A percentile compares a stretch with the other conserved stretches of the same genome.
These are phyloP conservation scores for Penicillium verrucosum DNA, from an alignment of 2,329 filamentous ascomycete species.

Conservation along the genomic window DNA sequence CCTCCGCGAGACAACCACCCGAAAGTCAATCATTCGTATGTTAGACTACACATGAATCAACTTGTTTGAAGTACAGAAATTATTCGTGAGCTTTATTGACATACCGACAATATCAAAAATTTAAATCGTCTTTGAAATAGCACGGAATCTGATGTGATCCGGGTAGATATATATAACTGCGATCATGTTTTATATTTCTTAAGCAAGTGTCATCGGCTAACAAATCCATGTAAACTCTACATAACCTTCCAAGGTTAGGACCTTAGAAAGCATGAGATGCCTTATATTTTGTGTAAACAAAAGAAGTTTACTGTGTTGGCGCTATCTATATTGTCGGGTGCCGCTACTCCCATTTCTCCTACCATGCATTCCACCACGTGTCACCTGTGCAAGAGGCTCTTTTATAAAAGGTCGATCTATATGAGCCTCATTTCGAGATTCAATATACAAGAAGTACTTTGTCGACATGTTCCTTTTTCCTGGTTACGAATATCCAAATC, in stretches of 20 bases:
- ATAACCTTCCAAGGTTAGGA: neutral
- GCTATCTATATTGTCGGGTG: neutral
- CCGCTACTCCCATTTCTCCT: neutral
- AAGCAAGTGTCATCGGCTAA: too few relatives aligned
- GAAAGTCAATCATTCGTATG: neutral
- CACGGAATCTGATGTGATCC: neutral
- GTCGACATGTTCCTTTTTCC: too few relatives aligned
- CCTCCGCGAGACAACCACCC: neutral
- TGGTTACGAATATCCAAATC: neutral
- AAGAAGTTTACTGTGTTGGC: neutral
- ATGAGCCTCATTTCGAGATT: neutral
- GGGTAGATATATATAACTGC: neutral
- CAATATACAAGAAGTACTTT: neutral
- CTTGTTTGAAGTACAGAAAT: too few relatives aligned
- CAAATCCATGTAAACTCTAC: too few relatives aligned
- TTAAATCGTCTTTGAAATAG: too few relatives aligned
- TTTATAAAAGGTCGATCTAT: neutral
- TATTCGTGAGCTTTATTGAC: rapidly evolving
- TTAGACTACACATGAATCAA: neutral
- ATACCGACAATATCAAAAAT: neutral
- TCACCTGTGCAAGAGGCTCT: neutral
- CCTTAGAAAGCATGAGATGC: rapidly evolving
- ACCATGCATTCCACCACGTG: neutral
- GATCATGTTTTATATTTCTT: neutral
- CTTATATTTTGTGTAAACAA: neutral